Evolutionary conservation across 768 basidiomycete species (phyloP), one percentile per base, ranked within the genome.

Genomic region (Termitomyces sp.): DNA sequence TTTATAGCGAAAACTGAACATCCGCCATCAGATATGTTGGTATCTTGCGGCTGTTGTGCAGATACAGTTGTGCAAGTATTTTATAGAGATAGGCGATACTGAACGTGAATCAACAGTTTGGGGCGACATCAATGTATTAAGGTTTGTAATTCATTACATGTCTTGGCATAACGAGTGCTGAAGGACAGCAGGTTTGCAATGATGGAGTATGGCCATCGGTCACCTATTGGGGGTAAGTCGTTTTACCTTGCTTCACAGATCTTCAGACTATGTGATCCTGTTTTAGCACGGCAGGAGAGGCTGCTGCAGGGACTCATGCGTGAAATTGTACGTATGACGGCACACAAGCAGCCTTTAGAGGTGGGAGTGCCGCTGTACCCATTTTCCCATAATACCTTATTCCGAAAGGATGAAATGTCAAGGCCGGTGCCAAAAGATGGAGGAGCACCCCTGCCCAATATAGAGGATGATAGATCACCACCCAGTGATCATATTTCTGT

Each of bases 1-100:
- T 4, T 22, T 22, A 18, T 27, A 2, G 18, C 18, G 20, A 13
- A 36, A 42, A 10, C 49, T 59, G 5, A 52, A 64, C 54, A 37
- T 26, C 3, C 1, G 24, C 56, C 53, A 61, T 46, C 59, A 91
- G 89, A 93, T 93, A 46, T 92, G 91, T 69, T 94, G 91, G 91
- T 93, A 94, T 71, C 83, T 94, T 16, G 92, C 91, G 7, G 91
- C 92, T 14, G 91, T 90, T 5, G 89, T 93, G 4, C 87, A 92
- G 67, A 85, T 93, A 47, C 91, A 93, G 64, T 76, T 91, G 39
- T 94, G 91, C 80, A 91, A 90, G 67, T 86, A 90, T 66, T 88
- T 86, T 67, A 93, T 94, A 58, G 89, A 93, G 68, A 83, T 83
- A 46, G 85, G 86, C n/a, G 90, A 93, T 71, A 75, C 77, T 14